Evolutionary conservation across 2,329 filamentous ascomycete genomes (phyloP), one percentile per base, ranked within the genome.

Genomic region (Aspergillus viridinutans): DNA sequence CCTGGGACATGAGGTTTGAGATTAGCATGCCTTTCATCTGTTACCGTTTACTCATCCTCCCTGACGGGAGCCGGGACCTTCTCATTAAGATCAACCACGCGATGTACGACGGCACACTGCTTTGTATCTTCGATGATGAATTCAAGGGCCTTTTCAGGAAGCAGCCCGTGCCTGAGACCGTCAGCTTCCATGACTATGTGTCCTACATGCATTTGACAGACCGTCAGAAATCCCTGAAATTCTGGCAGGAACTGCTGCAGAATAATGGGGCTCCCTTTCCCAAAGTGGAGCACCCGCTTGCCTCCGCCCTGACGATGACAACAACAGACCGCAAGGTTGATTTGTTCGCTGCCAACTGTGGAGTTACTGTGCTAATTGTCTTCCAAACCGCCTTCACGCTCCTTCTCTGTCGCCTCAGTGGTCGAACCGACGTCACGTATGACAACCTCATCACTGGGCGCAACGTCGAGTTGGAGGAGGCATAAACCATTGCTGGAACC

Each of bases 361-460:
- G 50, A 9, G 50, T 53, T 14, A 56, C 45, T 32, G 50, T 50
- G 4, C 45, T 45, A 9, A 56, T 56, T n/a, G 20, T 53, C 42
- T 53, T 56, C 50, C 55, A 56, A 25, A 47, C 55, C n/a, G 51
- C 45, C 23, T 53, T 42, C 32, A 23, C 49, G 21, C 55, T 56
- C 12, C 49, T 45, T 20, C 55, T 56, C 2, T 35, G 29, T n/a
- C 50, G 38, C 21, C 32, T 40, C 20, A 50, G 23, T 35, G 32
- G 23, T 14, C 29, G 38, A 21, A 49, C 35, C 14, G 52, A 54
- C 38, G 29, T 54, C 45, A 54, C 32, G 12, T 50, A 43, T 21
- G 53, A 50, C 25, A 28, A 55, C 29, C 53, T 55, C 9, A 32
- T 55, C 25, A 50, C 28, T 9, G 52, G 45, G 12, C 45, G 52